Conservation (phyloP, 192 early-diverging fungal genomes). For the Linnemannia hyalina region DNA sequence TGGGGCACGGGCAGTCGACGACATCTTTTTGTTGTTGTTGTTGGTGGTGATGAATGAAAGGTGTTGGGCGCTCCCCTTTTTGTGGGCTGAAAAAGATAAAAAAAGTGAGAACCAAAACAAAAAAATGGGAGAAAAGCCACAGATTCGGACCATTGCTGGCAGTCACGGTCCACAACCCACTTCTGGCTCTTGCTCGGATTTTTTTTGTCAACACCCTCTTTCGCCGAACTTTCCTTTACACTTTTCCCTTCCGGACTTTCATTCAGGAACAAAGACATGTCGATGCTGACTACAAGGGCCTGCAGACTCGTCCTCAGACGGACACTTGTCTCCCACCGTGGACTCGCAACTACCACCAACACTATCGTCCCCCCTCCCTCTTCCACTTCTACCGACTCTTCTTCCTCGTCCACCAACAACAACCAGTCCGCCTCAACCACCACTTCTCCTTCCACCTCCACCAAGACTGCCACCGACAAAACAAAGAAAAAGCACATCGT, state of each 20-base stretch:
- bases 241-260: not conserved
- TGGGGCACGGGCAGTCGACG: constrained; percentile 22
- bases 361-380: not conserved
- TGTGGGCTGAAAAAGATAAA: not conserved
- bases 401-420: not conserved
- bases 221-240: not conserved
- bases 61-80: not conserved
- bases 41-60: not conserved
- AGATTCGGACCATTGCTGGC: constrained; percentile 4
- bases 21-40: not conserved
- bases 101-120: not conserved
- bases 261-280: not conserved
- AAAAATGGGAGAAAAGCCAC: not conserved
- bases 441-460: not conserved
- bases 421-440: not conserved
- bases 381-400: not conserved
- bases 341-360: constrained; percentile 29
- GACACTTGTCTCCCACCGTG: not conserved
- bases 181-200: too few species aligned
- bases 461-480: constrained; percentile 8
- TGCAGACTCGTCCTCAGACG: constrained; percentile 3
- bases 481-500: constrained; percentile 57
- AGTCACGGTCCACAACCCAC: not conserved
- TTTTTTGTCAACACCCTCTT: not conserved
- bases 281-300: not conserved